Evolutionary conservation across 2,329 filamentous ascomycete genomes (phyloP), one percentile per base, ranked within the genome.

Genomic region (Cercospora brassicicola): DNA sequence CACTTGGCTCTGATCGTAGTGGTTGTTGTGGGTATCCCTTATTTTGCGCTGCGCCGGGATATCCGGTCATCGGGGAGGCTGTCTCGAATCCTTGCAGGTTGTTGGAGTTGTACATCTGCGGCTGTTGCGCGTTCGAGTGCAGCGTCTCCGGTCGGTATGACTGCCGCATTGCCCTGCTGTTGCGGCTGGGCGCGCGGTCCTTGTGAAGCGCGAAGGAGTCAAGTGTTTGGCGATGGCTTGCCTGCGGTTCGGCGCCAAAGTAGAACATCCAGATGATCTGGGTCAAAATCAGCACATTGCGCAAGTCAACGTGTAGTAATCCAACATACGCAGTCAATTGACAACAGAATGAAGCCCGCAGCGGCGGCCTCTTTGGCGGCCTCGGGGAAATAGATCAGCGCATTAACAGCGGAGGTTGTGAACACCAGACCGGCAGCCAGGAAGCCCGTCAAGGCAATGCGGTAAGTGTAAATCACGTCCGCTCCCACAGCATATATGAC

Each of bases 201-300:
- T 98, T 98, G 83, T 95, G 89, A 23, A 97, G 86, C 59, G 95
- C 93, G 77, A 97, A 97, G 0, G 94, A 97, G 82, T 99, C 95
- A 74, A 98, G 91, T 79, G 96, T 97, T 66, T 92, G 90, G 75
- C 94, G 91, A 71, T 94, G 92, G 64, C 90, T 88, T 15, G 94
- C 92, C 51, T 92, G 91, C 1, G 94, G 93, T 18, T 93, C 91
- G 2, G 94, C 97, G 76, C 95, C 95, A 77, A 97, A 99, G 84
- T 98, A 98, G 82, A 98, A 96, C 74, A 97, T 97, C 95, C 95
- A 99, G 68, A 98, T 88, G 75, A 97, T 92, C 94, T 97, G 74
- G 56, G 48, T 28, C 26, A 15, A 55, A 62, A 53, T 67, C 28
- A 67, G 65, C 28, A 18, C 0, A 30, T 23, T n/a, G 13, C 4